Percentiles rank a stretch among this genome's conserved stretches.
phyloP scores from a whole-genome alignment of 139 green algal genomes.

The Zygnema circumcarinatum region DNA sequence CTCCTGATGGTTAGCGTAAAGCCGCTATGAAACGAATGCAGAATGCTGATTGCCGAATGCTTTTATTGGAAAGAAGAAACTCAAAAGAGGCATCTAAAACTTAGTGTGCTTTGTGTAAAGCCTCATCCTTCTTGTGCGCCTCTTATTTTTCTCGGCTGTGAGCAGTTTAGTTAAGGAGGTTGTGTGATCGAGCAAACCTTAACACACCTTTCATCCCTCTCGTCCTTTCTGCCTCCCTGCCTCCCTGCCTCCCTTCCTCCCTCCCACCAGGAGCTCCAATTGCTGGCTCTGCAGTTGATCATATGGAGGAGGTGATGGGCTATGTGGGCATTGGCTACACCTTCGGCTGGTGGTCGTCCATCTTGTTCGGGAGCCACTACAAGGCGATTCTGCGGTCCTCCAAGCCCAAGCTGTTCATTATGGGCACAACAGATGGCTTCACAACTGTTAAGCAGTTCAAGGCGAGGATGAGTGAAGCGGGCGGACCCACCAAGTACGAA shows the following conservation, averaged over 20 bases:
- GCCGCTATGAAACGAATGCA: too few species aligned
- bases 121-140: too few species aligned
- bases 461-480: neutral
- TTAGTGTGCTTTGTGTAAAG: too few species aligned
- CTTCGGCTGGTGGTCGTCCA: constrained; percentile 18
- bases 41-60: too few species aligned
- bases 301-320: neutral
- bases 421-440: constrained; percentile 26
- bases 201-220: too few species aligned
- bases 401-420: constrained; percentile 36
- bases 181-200: too few species aligned
- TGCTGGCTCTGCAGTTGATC: constrained; percentile 23
- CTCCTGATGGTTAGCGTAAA: too few species aligned
- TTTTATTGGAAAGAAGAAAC: too few species aligned
- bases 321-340: constrained; percentile 47
- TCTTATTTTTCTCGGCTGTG: too few species aligned
- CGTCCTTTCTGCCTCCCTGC: neutral
- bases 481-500: neutral
- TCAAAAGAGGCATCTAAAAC: too few species aligned
- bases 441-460: constrained; percentile 1
- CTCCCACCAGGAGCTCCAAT: constrained; percentile 29
- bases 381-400: neutral
- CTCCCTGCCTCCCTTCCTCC: neutral
- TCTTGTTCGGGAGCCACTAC: constrained; percentile 28
- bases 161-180: too few species aligned